phyloP scores from a whole-genome alignment of 2,329 filamentous ascomycete species.

The Microthyrium microscopicum region DNA sequence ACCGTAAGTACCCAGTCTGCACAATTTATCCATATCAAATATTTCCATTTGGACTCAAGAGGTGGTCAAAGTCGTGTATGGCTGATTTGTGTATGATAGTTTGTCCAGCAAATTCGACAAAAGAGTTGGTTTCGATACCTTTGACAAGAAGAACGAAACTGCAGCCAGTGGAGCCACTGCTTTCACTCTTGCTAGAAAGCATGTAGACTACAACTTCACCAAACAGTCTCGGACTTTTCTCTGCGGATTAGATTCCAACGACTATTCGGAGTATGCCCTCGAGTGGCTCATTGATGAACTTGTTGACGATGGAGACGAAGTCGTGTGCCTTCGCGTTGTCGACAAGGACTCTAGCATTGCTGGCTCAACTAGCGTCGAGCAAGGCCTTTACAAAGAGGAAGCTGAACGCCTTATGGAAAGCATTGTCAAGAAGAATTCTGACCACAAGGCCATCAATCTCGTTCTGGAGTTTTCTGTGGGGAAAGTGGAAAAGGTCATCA shows the following conservation, averaged over 20 bases:
- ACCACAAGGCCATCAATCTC: slow-evolving; percentile 70
- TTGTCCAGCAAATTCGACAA: too few relatives aligned
- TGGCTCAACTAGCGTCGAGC: slow-evolving; percentile 41
- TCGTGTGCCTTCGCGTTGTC: slow-evolving; percentile 76
- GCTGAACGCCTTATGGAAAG: slow-evolving; percentile 57
- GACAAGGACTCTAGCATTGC: slow-evolving; percentile 64
- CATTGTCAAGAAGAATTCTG: slow-evolving; percentile 65
- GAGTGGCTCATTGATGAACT: slow-evolving; percentile 87
- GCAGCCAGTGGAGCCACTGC: slow-evolving; percentile 45
- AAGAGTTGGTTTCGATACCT: slow-evolving; percentile 61
- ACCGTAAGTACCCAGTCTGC: too few relatives aligned
- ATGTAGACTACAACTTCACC: slow-evolving; percentile 68
- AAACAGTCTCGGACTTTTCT: slow-evolving; percentile 76
- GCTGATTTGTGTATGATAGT: slow-evolving; percentile 25
- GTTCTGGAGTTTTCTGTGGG: slow-evolving; percentile 78
- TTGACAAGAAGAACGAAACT: slow-evolving; percentile 38
- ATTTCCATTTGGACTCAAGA: too few relatives aligned
- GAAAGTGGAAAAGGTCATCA: slow-evolving; percentile 79
- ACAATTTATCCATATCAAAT: too few relatives aligned
- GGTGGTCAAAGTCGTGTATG: neutral
- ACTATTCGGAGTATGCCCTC: slow-evolving; percentile 81
- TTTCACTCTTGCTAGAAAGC: slow-evolving; percentile 69
- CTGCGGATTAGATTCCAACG: slow-evolving; percentile 78
- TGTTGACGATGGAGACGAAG: slow-evolving; percentile 84
- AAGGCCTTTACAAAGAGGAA: slow-evolving; percentile 57